phyloP scores from a whole-genome alignment of 352 stramenopile species.

The Blastocystis sp. region DNA sequence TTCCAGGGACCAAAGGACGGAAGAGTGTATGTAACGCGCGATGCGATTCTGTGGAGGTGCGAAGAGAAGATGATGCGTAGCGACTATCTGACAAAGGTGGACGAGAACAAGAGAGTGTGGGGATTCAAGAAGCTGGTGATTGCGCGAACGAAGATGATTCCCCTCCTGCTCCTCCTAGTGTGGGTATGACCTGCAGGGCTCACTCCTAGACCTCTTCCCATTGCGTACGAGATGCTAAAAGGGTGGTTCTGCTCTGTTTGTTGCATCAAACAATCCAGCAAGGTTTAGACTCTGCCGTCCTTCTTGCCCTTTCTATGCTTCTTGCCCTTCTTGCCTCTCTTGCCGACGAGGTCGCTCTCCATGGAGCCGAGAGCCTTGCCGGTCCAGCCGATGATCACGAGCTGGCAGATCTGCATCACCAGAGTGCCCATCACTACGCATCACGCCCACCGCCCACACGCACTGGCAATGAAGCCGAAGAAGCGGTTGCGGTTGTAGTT shows the following conservation, averaged over 20 bases:
- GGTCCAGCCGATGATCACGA: conserved; percentile 48
- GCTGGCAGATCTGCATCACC: conserved; percentile 7
- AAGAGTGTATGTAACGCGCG: conserved; percentile 55
- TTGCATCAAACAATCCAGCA: conserved; percentile 1
- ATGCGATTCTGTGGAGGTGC: conserved; percentile 21
- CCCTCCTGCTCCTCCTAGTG: conserved; percentile 18
- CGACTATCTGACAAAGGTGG: conserved; percentile 46
- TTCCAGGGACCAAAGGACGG: conserved; percentile 34
- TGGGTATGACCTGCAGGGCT: not conserved
- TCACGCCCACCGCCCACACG: not conserved
- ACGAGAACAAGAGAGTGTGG: conserved; percentile 55
- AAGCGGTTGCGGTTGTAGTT: not conserved
- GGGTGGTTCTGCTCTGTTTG: conserved; percentile 43
- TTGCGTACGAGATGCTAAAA: conserved; percentile 51
- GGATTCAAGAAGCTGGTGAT: conserved; percentile 59
- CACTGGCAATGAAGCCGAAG: not conserved
- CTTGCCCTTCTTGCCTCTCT: conserved; percentile 64
- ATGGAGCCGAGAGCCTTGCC: conserved; percentile 32
- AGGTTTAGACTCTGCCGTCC: not conserved
- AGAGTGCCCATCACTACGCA: not conserved
- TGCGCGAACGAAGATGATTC: conserved; percentile 42
- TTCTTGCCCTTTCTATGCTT: conserved; percentile 42
- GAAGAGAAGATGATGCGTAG: not conserved
- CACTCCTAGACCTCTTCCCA: conserved; percentile 17
- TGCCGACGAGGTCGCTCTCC: conserved; percentile 55